Conservation (phyloP, 495 filamentous ascomycete genomes). For the Sporormia fimetaria region DNA sequence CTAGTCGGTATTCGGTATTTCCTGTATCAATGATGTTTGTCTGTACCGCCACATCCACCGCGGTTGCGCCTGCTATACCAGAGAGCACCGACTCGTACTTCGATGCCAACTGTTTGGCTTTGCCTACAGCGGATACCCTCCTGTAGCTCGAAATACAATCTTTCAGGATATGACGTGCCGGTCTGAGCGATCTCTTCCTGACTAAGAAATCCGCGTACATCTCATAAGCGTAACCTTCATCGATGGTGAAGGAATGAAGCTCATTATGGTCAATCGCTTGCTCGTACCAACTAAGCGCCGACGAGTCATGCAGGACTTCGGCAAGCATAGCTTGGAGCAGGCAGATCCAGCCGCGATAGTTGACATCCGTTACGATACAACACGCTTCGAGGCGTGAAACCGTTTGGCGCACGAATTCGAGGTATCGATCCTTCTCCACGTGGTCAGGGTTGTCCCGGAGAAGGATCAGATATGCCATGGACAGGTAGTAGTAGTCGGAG, state of each 20-base stretch:
- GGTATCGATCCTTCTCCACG: slow-evolving; percentile 42
- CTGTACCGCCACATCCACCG: slow-evolving; percentile 61
- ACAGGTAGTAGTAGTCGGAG: slow-evolving; percentile 55
- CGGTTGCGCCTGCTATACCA: slow-evolving; percentile 48
- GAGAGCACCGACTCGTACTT: slow-evolving; percentile 64
- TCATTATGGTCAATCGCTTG: slow-evolving; percentile 68
- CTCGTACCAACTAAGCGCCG: slow-evolving; percentile 58
- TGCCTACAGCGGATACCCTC: slow-evolving; percentile 61
- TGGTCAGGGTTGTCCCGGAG: slow-evolving; percentile 44
- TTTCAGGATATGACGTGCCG: slow-evolving; percentile 58
- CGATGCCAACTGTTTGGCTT: slow-evolving; percentile 56
- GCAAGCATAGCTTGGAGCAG: slow-evolving; percentile 61
- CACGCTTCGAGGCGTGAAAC: slow-evolving; percentile 58
- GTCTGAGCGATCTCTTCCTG: slow-evolving; percentile 56
- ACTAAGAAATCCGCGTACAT: slow-evolving; percentile 65
- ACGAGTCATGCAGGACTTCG: slow-evolving; percentile 51
- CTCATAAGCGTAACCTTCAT: slow-evolving; percentile 72
- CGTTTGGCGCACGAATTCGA: slow-evolving; percentile 45
- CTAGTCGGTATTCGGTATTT: slow-evolving; percentile 42
- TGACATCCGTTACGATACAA: slow-evolving; percentile 57
- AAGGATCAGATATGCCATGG: slow-evolving; percentile 53
- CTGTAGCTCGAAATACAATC: slow-evolving; percentile 66
- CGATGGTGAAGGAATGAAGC: slow-evolving; percentile 62
- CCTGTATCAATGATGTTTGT: slow-evolving; percentile 56
- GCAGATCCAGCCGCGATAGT: slow-evolving; percentile 68